Evolutionary conservation across 2,329 filamentous ascomycete species (phyloP), one percentile per base, ranked within the genome.

Genomic region (Tympanopsis confertula): DNA sequence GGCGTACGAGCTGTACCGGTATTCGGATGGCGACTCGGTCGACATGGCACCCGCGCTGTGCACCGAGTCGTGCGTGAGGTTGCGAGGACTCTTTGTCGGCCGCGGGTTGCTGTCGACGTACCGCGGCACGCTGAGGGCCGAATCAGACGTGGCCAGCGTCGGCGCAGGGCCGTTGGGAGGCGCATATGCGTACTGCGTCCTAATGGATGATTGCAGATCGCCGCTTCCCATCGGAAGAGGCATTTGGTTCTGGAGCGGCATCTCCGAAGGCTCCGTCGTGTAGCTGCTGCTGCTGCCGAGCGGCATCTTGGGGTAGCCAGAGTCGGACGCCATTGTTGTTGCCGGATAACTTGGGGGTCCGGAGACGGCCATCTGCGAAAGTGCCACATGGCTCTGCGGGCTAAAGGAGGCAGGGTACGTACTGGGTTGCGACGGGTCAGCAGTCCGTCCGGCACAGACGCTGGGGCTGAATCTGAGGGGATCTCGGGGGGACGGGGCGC

Each of bases 401-500:
- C 59, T 69, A 72, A 72, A 77, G n/a, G 64, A 62, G 13, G 24
- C 24, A n/a, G 72, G 66, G 44, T 74, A 77, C 5, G 71, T 73
- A 54, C 72, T 77, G 49, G n/a, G n/a, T 4, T 33, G 42, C 22
- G 19, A 29, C 15, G 37, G 39, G 50, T 62, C 47, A 62, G 49
- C 20, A 33, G 14, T 24, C 13, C 17, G 35, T 41, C 28, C 38
- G 38, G 19, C 3, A 22, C 13, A 13, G 22, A 37, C 17, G 20
- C 10, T 17, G 36, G 15, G 13, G 42, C 41, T 37, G 30, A 22
- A 7, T 35, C 15, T n/a, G 24, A n/a, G 7, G 14, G 28, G n/a
- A 36, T 20, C 24, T 13, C 22, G 39, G n/a, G 24, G 24, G 24
- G 17, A 7, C 13, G 30, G 10, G 15, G 7, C 7, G 32, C 37